phyloP scores from a whole-genome alignment of 768 basidiomycete species.

The Arthromyces matolae region DNA sequence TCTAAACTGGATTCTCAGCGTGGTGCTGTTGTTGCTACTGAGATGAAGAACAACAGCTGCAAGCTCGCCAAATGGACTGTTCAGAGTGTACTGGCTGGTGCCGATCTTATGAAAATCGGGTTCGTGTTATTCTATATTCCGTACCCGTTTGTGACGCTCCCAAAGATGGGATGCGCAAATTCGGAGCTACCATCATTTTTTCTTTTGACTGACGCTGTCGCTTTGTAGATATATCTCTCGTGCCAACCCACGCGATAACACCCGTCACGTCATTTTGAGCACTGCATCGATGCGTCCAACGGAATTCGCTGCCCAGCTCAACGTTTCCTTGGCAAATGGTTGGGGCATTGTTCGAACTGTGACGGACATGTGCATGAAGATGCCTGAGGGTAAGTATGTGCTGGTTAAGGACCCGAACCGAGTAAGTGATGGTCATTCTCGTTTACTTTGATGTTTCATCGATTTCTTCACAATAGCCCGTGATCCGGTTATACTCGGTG shows the following conservation, averaged over 20 bases:
- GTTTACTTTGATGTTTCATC: neutral
- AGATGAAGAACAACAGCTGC: slow-evolving; percentile 99
- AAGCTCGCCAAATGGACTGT: slow-evolving; percentile 98
- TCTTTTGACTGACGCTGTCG: slow-evolving; percentile 7
- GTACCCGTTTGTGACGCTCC: neutral
- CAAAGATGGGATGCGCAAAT: neutral
- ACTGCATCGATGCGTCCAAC: slow-evolving; percentile 91
- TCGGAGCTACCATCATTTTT: neutral
- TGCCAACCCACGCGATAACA: slow-evolving; percentile 89
- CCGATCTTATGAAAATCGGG: slow-evolving; percentile 97
- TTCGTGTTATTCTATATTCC: slow-evolving; percentile 36
- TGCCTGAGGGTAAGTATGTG: slow-evolving; percentile 98
- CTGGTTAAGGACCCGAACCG: slow-evolving; percentile 97
- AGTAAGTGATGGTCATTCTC: slow-evolving; percentile 43
- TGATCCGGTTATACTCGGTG: slow-evolving; percentile 92
- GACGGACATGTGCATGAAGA: slow-evolving; percentile 90
- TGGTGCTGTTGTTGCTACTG: slow-evolving; percentile 96
- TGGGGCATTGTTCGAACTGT: slow-evolving; percentile 98
- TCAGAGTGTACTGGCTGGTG: slow-evolving; percentile 91
- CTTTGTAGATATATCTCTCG: slow-evolving; percentile 85
- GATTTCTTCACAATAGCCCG: slow-evolving; percentile 59
- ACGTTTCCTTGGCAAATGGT: slow-evolving; percentile 91
- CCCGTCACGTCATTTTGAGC: slow-evolving; percentile 92
- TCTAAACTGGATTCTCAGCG: slow-evolving; percentile 94
- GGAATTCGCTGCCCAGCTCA: slow-evolving; percentile 93